Base-by-base conservation (phyloP, 306 rosid species). In the Delonix regia region DNA sequence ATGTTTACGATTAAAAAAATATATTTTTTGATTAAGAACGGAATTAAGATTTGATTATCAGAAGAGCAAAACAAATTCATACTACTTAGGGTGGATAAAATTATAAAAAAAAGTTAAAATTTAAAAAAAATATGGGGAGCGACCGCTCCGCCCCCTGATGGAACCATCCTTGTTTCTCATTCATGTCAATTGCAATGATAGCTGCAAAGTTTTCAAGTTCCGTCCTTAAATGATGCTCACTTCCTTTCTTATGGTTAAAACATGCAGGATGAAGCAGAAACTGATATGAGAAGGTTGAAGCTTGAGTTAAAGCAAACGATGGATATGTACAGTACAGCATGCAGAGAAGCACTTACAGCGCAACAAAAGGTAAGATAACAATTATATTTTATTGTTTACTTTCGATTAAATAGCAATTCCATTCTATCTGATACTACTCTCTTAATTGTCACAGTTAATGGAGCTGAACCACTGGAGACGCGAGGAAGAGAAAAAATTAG, bases 241-340 rank as follows among this genome's bases (percentile, higher is more conserved):
- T 25, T 75, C 55, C 25, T 63, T 63, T 9, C 61, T 80, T 62
- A 34, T 77, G 4, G 71, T 63, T 34, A 42, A 63, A 83, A 78
- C 52, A 42, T 33, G 62, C 83, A 92, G 96, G 98, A 95, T 2
- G 99, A 95, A 16, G 92, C 71, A 15, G 99, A 93, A 82, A 47
- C 91, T 11, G 97, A 95, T 76, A 88, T 95, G 97, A 91, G 87
- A 83, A 91, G 93, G 85, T 71, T 95, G 79, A 93, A 87, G 90
- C 88, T 89, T 34, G 98, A 95, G 91, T 88, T 95, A 53, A 95
- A 93, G 89, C 97, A 93, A 82, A 95, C 98, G 18, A 91, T 93
- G 96, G 98, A 95, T 76, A 86, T 90, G 95, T 90, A 90, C 78
- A 88, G 92, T 70, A 75, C 86, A 38, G 91, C 95, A 66, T 90